Evolutionary conservation across 2,329 filamentous ascomycete genomes (phyloP), one percentile per base, ranked within the genome.

Genomic region (Helotiales sp.): DNA sequence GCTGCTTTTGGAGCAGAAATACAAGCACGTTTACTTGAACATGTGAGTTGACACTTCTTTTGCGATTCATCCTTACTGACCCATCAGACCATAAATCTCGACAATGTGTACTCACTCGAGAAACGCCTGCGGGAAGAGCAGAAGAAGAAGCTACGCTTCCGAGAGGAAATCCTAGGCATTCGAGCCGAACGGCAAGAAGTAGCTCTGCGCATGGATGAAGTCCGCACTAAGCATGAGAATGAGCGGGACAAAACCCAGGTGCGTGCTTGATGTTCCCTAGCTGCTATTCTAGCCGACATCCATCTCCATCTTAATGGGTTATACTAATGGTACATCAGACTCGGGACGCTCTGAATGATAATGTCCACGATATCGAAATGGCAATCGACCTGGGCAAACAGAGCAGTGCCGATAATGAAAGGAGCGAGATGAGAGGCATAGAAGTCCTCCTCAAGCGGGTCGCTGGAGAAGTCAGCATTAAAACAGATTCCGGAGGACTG

Each of bases 341-440:
- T 60, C 74, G 84, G 13, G 75, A 78, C 19, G 51, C 50, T 9
- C 74, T 86, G 15, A 88, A 85, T 17, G 76, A 79, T 3, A 71
- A 79, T 6, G 82, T 87, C 77, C 80, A 87, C 62, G 81, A 87
- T 57, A 79, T 88, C 55, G 84, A 87, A 52, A 70, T 87, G 17
- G 83, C 81, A 0, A 75, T 81, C 48, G 77, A 78, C 44, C 78
- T 79, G 36, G 75, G 76, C 4, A 77, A 78, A 1, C 76, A 80
- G 10, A 76, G 77, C 58, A 73, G 79, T 57, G 81, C 79, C 62
- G 68, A 70, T 13, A 73, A 80, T 61, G 81, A 80, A 61, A 70
- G 71, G 46, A 78, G 78, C 1, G 80, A 84, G 29, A 70, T 84
- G 49, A 77, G 76, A 33, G 86, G 85, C 40, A 75, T 85, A 0